These are phyloP conservation scores for Recurvomyces mirabilis DNA, from an alignment of 495 filamentous ascomycete genomes.

Conservation along the genomic window DNA sequence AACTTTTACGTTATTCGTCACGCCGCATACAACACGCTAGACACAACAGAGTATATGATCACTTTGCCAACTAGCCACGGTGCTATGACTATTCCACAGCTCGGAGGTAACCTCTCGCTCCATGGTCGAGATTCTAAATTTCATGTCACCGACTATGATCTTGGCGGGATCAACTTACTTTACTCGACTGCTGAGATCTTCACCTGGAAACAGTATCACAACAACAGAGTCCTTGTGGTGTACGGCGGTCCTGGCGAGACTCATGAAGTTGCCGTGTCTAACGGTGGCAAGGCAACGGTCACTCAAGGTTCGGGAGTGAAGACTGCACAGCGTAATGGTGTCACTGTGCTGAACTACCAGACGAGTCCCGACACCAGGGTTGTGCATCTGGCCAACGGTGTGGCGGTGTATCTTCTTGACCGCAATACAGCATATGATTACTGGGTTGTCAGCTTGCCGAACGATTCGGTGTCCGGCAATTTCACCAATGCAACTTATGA, in stretches of 20 bases:
- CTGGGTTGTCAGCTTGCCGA: slow-evolving; percentile 50
- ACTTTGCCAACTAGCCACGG: slow-evolving; percentile 53
- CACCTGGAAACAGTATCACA: slow-evolving; percentile 49
- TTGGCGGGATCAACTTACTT: slow-evolving; percentile 48
- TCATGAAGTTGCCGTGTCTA: slow-evolving; percentile 53
- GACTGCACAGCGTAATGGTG: slow-evolving; percentile 30
- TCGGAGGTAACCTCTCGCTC: slow-evolving; percentile 49
- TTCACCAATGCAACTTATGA: slow-evolving; percentile 15
- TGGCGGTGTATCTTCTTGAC: slow-evolving; percentile 50
- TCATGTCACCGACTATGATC: slow-evolving; percentile 61
- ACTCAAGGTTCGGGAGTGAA: slow-evolving; percentile 43
- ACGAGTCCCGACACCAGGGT: slow-evolving; percentile 41
- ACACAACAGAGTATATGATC: slow-evolving; percentile 48
- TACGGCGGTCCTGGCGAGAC: slow-evolving; percentile 58
- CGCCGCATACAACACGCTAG: slow-evolving; percentile 7
- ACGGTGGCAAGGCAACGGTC: slow-evolving; percentile 31
- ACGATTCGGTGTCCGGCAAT: slow-evolving; percentile 27
- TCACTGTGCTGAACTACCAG: slow-evolving; percentile 49
- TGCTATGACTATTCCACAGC: slow-evolving; percentile 49
- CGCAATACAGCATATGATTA: slow-evolving; percentile 65
- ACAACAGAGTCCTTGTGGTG: slow-evolving; percentile 52
- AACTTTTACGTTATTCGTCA: slow-evolving; percentile 11
- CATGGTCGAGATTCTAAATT: slow-evolving; percentile 66
- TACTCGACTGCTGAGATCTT: slow-evolving; percentile 72
- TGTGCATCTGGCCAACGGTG: slow-evolving; percentile 39